Base-by-base conservation (phyloP, 1,284 basidiomycete species). In the Sanguinoderma infundibulare region DNA sequence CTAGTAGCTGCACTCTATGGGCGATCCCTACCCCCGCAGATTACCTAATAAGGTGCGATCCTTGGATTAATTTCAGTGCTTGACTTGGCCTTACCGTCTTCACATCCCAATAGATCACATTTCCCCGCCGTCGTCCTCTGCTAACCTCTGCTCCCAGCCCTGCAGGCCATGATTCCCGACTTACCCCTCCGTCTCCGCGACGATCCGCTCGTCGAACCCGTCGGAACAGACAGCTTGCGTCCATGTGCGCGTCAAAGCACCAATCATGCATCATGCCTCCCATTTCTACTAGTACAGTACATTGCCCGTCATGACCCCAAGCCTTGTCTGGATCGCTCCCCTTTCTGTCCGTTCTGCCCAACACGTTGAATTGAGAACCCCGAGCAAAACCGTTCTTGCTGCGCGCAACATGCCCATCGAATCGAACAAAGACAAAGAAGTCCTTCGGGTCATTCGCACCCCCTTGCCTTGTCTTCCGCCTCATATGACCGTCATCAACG, bases 1-100 rank as follows among this genome's bases (percentile, higher is more conserved):
- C 73, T 74, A 62, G 61, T 73, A 73, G 72, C 72, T 59, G 72
- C 69, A 70, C 66, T 67, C 67, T 67, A 66, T 62, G 65, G 64
- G 50, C 57, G 66, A 67, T 68, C 67, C 61, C 57, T 55, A 55
- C 54, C 14, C 63, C 58, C 64, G 61, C 64, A 57, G 55, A 63
- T 66, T 66, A 66, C 64, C 61, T 61, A 64, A 58, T 59, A 34
- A n/a, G 55, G 46, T 15, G 35, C 57, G 17, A 15, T 5, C 26
- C 44, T 24, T 30, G 3, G 26, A 49, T 46, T 40, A 57, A 57
- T 44, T 46, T n/a, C n/a, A 44, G 9, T 44, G 17, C 9, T 15
- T n/a, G n/a, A n/a, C n/a, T n/a, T n/a, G n/a, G n/a, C n/a, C n/a
- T n/a, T n/a, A n/a, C 10, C 15, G 10, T 38, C 52, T 30, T 47